These are phyloP conservation scores for Leersia perrieri DNA, from an alignment of 176 grass and related monocot genomes.

Conservation along the genomic window DNA sequence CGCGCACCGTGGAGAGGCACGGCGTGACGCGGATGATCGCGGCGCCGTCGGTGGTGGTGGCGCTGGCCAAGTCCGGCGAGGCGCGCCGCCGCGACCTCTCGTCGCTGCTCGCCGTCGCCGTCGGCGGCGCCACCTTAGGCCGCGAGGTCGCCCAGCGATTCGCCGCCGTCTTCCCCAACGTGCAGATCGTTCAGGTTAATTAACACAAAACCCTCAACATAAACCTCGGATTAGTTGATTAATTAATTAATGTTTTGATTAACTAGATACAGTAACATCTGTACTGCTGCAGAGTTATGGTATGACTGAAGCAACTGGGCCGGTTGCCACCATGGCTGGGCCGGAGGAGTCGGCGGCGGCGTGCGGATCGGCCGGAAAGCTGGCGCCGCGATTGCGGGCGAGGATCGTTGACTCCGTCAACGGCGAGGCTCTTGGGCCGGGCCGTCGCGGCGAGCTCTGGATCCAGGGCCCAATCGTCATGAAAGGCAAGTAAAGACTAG, in stretches of 20 bases:
- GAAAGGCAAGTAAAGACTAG: slow-evolving; percentile 47
- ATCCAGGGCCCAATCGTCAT: slow-evolving; percentile 57
- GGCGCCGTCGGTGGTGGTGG: slow-evolving; percentile 68
- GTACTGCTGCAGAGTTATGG: slow-evolving; percentile 59
- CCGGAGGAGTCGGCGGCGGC: slow-evolving; percentile 47
- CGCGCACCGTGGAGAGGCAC: slow-evolving; percentile 62
- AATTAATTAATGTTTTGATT: background rate
- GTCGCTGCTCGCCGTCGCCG: slow-evolving; percentile 49
- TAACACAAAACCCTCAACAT: background rate
- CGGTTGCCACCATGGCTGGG: slow-evolving; percentile 33
- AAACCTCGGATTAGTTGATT: background rate
- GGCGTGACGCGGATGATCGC: slow-evolving; percentile 51
- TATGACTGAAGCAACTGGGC: slow-evolving; percentile 64
- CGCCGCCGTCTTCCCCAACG: slow-evolving; percentile 57
- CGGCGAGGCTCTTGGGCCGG: slow-evolving; percentile 58
- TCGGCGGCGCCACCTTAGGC: slow-evolving; percentile 70
- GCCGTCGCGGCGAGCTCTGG: slow-evolving; percentile 71
- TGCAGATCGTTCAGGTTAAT: slow-evolving; percentile 65
- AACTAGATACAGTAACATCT: background rate
- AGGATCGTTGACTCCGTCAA: slow-evolving; percentile 74
- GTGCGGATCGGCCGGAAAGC: slow-evolving; percentile 65
- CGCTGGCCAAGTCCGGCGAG: slow-evolving; percentile 61
- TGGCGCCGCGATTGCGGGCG: slow-evolving; percentile 49
- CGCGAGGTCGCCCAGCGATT: slow-evolving; percentile 64
- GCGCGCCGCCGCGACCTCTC: slow-evolving; percentile 57